phyloP scores from a whole-genome alignment of 2,329 filamentous ascomycete species.

The Fusarium foetens region DNA sequence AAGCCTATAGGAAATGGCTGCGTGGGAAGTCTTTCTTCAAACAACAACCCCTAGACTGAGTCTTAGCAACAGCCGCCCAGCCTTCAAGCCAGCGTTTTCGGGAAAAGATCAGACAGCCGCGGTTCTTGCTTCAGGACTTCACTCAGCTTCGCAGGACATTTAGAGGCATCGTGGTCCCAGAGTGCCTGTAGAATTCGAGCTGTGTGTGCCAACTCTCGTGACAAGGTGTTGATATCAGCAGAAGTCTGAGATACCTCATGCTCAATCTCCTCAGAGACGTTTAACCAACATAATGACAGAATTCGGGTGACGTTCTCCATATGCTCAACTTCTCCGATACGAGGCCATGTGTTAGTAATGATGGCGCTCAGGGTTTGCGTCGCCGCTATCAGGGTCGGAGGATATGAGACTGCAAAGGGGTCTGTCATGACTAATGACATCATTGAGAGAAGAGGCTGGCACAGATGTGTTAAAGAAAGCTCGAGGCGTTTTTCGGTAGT shows the following conservation, averaged over 20 bases:
- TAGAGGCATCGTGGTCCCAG: conserved; percentile 33
- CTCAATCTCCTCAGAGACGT: conserved; percentile 58
- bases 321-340: conserved; percentile 66
- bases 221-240: conserved; percentile 12
- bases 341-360: conserved; percentile 74
- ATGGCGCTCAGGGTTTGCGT: conserved; percentile 64
- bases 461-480: conserved; percentile 17
- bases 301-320: conserved; percentile 71
- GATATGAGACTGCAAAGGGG: conserved; percentile 70
- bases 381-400: conserved; percentile 64
- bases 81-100: neutral
- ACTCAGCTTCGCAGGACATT: conserved; percentile 18
- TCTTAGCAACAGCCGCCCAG: neutral
- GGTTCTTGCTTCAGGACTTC: conserved; percentile 43
- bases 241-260: neutral
- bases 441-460: conserved; percentile 72
- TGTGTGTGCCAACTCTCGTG: conserved; percentile 28
- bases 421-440: conserved; percentile 73
- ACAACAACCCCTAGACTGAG: conserved; percentile 75
- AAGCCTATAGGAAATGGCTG: conserved; percentile 95
- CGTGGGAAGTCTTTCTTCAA: conserved; percentile 96
- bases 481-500: neutral
- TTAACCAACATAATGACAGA: conserved; percentile 71
- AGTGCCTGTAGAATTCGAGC: conserved; percentile 38
- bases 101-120: conserved; percentile 46